A percentile compares a stretch with the other conserved stretches of the same genome.
Conservation (phyloP, 371 early-diverging fungal species). For the Batrachochytrium dendrobatidis region DNA sequence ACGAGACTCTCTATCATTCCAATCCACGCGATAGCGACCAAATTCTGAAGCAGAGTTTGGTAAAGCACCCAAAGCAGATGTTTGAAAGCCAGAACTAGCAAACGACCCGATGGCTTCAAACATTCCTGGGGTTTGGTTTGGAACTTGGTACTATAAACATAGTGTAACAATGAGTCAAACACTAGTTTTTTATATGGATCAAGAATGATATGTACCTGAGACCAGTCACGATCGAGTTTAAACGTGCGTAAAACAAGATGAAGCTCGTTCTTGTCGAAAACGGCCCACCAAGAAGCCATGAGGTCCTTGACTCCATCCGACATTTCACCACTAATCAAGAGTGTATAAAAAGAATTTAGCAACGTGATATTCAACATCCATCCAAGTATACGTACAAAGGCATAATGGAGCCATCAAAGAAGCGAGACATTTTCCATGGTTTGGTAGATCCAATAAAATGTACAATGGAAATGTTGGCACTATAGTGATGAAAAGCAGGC, state of each 20-base stretch:
- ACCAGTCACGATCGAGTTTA: constrained; percentile 1
- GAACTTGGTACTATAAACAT: background rate
- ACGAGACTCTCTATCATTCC: constrained; percentile 14
- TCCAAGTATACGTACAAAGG: constrained; percentile 9
- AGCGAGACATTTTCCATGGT: constrained; percentile 65
- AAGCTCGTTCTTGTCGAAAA: background rate
- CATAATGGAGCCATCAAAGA: constrained; percentile 24
- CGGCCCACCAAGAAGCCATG: constrained; percentile 4
- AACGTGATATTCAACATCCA: background rate
- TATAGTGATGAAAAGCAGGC: constrained; percentile 51
- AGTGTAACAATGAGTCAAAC: background rate
- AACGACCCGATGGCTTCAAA: too few relatives aligned
- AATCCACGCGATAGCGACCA: constrained; percentile 16
- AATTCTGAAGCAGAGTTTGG: constrained; percentile 10
- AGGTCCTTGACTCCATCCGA: too few relatives aligned
- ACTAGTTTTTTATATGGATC: constrained; percentile 4
- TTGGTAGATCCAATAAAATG: constrained; percentile 88
- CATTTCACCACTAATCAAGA: too few relatives aligned
- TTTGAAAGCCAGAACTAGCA: too few relatives aligned
- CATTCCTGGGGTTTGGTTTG: too few relatives aligned
- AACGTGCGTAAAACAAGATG: background rate
- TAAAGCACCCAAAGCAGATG: too few relatives aligned
- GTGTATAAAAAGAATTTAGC: background rate
- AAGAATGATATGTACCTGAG: background rate
- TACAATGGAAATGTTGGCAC: constrained; percentile 60